Conservation (phyloP, 306 rosid genomes). For the Adenanthera pavonina region DNA sequence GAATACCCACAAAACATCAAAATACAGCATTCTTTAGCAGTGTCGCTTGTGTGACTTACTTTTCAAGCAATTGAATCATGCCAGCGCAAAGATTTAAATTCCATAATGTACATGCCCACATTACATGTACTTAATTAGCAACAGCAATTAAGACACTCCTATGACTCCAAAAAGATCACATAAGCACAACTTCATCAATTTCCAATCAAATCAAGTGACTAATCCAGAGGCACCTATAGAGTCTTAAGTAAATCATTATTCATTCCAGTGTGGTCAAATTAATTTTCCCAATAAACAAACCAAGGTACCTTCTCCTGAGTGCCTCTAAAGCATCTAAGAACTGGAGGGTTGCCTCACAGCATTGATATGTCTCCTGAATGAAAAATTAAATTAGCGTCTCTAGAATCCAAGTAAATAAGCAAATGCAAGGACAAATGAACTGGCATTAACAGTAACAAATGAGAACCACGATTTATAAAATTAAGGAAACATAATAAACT, state of each 20-base stretch:
- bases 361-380: slow-evolving; percentile 87
- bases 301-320: slow-evolving; percentile 99
- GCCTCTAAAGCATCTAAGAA: slow-evolving; percentile 91
- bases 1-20: slow-evolving; percentile 5
- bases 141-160: background rate
- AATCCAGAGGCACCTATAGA: background rate
- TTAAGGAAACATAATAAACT: slow-evolving; percentile 32
- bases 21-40: background rate
- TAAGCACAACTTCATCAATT: slow-evolving; percentile 24
- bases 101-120: background rate
- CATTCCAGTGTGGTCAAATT: slow-evolving; percentile 55
- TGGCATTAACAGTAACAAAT: slow-evolving; percentile 33
- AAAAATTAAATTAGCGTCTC: slow-evolving; percentile 86
- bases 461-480: slow-evolving; percentile 30
- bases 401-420: slow-evolving; percentile 56
- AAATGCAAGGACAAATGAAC: slow-evolving; percentile 41
- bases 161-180: slow-evolving; percentile 2
- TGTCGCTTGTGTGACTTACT: background rate
- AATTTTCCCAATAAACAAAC: slow-evolving; percentile 89
- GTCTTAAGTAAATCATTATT: slow-evolving; percentile 37
- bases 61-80: background rate
- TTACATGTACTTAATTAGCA: slow-evolving; percentile 23
- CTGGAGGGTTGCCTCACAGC: slow-evolving; percentile 90
- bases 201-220: slow-evolving; percentile 28
- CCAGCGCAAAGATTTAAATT: background rate